Base-by-base conservation (phyloP, 2,329 filamentous ascomycete genomes). In the Paecilomyces dactylethromorphus region DNA sequence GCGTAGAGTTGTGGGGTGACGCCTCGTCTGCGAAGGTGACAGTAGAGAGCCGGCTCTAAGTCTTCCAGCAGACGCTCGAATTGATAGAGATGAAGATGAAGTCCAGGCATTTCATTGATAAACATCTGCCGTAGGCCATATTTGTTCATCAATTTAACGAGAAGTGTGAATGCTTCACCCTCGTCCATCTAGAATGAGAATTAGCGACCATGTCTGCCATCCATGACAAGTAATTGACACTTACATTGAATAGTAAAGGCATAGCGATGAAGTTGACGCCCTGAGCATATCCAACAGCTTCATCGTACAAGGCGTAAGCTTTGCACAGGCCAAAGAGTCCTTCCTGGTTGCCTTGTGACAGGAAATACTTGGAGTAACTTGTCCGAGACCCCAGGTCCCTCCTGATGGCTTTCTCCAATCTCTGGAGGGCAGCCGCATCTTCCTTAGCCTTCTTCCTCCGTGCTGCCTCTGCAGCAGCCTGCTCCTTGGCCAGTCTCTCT, bases 241-340 rank as follows among this genome's bases (percentile, higher is more conserved):
- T 81, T 77, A 90, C 87, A 72, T 97, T 97, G 78, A 99, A 97
- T 1, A 99, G 80, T 18, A 99, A 75, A 24, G 95, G 94, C 92
- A 97, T 97, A 54, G 92, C 90, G 60, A 99, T 85, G 69, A 99
- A 99, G 71, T 97, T 99, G 90, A 99, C 97, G 70, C 94, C 94
- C 74, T 99, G 94, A 0, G 95, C 93, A 74, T 99, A 99, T 32
- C 94, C 93, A 35, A 99, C 94, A 7, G 83, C 89, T 69, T 96
- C 92, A 69, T 99, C 94, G 66, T 92, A 97, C 31, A 99, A 81
- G 13, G 94, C 94, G 76, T 99, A 99, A 1, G 94, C 92, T 75
- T 97, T 99, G 79, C 94, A 99, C 35, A 99, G 86, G 39, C 92
- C 92, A 74, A 96, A 97, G 10, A 99, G 82, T 8, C 91, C 90